phyloP scores from a whole-genome alignment of 257 asterid genomes.

The Solanum sitiens region DNA sequence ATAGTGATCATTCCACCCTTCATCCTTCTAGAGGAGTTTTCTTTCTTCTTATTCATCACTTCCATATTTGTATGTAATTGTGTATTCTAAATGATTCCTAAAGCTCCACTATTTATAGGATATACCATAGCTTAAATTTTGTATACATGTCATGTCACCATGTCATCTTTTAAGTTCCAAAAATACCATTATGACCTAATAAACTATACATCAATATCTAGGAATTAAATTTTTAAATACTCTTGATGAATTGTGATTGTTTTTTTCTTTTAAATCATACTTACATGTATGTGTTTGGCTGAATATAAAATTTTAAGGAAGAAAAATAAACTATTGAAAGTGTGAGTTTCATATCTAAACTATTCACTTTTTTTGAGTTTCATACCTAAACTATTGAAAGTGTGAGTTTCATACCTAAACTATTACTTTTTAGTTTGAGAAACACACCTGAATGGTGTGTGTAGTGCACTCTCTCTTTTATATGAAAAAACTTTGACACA shows the following conservation, averaged over 20 bases:
- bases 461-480: too few species aligned
- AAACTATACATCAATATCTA: neutral
- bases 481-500: too few species aligned
- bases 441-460: too few species aligned
- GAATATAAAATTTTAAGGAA: neutral
- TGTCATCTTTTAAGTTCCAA: neutral
- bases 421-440: too few species aligned
- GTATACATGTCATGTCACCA: neutral
- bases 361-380: too few species aligned
- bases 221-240: neutral
- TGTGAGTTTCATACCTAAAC: too few species aligned
- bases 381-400: too few species aligned
- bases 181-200: neutral
- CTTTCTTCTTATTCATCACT: slow-evolving; percentile 24
- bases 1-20: slow-evolving; percentile 78
- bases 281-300: neutral
- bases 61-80: slow-evolving; percentile 1
- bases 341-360: too few species aligned
- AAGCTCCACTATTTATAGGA: slow-evolving; percentile 34
- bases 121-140: neutral
- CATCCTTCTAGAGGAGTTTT: slow-evolving; percentile 7
- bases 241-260: neutral
- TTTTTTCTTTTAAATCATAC: neutral
- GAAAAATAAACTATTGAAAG: too few species aligned
- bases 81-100: slow-evolving; percentile 1